phyloP scores from a whole-genome alignment of 202 grass and related monocot genomes.

The Digitaria exilis region DNA sequence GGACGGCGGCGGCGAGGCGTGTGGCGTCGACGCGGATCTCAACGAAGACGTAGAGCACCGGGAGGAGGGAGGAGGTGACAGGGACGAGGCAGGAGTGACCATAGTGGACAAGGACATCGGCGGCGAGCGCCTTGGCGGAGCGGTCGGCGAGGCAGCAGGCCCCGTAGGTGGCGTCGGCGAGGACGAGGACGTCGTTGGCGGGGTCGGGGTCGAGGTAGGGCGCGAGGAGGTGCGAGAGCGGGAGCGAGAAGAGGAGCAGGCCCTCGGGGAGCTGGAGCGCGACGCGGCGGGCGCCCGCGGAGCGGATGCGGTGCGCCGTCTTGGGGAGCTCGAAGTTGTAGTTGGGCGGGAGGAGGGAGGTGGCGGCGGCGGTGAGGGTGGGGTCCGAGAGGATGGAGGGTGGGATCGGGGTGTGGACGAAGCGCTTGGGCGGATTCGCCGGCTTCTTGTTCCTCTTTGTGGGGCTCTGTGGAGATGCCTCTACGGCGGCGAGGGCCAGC shows the following conservation, averaged over 20 bases:
- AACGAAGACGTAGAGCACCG: slow-evolving; percentile 94
- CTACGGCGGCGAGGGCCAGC: slow-evolving; percentile 30
- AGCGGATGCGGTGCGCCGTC: slow-evolving; percentile 80
- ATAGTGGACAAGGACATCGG: slow-evolving; percentile 90
- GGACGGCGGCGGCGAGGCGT: slow-evolving; percentile 64
- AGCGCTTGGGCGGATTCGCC: slow-evolving; percentile 59
- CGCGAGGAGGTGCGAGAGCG: slow-evolving; percentile 74
- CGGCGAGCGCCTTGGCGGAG: slow-evolving; percentile 64
- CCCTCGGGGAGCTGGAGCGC: slow-evolving; percentile 90
- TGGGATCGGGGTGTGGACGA: slow-evolving; percentile 85
- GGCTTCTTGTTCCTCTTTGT: slow-evolving; percentile 43
- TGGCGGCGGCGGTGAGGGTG: slow-evolving; percentile 63
- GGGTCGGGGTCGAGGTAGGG: slow-evolving; percentile 51
- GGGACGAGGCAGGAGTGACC: slow-evolving; percentile 97
- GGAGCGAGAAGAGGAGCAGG: slow-evolving; percentile 89
- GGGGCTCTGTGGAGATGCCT: background rate
- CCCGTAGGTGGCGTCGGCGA: slow-evolving; percentile 90
- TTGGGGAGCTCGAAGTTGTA: slow-evolving; percentile 95
- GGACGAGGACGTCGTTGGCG: slow-evolving; percentile 74
- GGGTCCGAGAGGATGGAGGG: slow-evolving; percentile 74
- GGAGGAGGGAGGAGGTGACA: slow-evolving; percentile 80
- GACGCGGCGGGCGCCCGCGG: slow-evolving; percentile 57
- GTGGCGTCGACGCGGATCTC: slow-evolving; percentile 78
- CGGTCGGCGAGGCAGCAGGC: slow-evolving; percentile 85
- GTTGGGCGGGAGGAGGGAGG: slow-evolving; percentile 64